Evolutionary conservation across 495 filamentous ascomycete genomes (phyloP).

Genomic region (Neurospora sp.): DNA sequence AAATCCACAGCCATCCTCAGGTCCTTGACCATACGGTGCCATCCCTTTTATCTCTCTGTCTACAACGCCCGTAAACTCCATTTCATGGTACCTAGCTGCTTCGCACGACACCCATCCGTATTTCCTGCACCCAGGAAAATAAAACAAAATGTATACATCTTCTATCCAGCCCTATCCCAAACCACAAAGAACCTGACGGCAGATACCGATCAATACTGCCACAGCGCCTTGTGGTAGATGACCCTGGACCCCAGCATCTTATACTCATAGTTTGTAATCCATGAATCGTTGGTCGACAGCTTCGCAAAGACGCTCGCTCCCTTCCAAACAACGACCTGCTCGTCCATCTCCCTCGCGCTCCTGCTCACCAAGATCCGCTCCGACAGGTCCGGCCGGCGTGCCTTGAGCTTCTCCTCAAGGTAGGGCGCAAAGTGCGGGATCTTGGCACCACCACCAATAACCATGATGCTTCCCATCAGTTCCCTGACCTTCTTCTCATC

Average conservation of each 20-base stretch:
- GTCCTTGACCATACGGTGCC: background rate
- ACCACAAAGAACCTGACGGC: background rate
- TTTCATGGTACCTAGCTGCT: background rate
- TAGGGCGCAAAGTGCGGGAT: conserved; percentile 62
- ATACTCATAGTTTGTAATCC: conserved; percentile 83
- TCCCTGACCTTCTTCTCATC: conserved; percentile 91
- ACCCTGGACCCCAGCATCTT: conserved; percentile 72
- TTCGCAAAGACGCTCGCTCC: conserved; percentile 96
- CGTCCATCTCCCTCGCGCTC: conserved; percentile 85
- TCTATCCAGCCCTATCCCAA: background rate
- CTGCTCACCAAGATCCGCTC: conserved; percentile 83
- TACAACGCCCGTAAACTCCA: background rate
- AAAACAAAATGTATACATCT: background rate
- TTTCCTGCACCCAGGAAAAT: background rate
- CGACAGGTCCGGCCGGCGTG: conserved; percentile 53
- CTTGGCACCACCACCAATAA: conserved; percentile 82
- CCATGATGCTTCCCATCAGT: conserved; percentile 89
- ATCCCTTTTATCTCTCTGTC: background rate
- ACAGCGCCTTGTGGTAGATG: conserved; percentile 82
- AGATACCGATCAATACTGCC: conserved; percentile 38
- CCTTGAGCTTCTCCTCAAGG: conserved; percentile 71
- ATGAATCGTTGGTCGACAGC: conserved; percentile 81
- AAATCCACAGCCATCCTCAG: background rate
- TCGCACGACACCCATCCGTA: background rate
- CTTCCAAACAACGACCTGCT: conserved; percentile 94